phyloP scores from a whole-genome alignment of 2,329 filamentous ascomycete species.

The Botrytis cinerea region DNA sequence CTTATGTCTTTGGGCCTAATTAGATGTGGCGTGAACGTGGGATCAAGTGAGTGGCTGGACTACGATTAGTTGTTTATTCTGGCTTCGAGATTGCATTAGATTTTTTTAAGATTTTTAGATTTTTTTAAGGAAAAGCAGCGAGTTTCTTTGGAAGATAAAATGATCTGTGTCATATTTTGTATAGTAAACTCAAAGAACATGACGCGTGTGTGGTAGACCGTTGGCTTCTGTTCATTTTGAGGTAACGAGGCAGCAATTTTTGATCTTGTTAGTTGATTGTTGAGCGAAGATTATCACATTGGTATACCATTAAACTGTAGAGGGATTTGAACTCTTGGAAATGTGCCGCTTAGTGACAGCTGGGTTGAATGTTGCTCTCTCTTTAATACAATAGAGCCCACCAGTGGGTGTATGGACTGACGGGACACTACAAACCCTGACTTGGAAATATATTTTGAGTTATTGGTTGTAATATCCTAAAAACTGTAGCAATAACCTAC shows the following conservation, averaged over 20 bases:
- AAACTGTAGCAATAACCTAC: too few relatives aligned
- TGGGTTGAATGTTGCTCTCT: background rate
- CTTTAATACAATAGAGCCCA: background rate
- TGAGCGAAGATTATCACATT: background rate
- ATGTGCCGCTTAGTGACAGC: background rate
- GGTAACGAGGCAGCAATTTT: background rate
- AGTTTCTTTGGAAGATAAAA: background rate
- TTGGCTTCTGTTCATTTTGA: background rate
- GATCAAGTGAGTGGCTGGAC: conserved; percentile 3
- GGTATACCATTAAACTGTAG: background rate
- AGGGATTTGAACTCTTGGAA: background rate
- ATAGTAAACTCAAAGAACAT: background rate
- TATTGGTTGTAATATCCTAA: too few relatives aligned
- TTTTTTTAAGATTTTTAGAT: background rate
- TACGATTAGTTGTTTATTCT: background rate
- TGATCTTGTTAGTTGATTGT: background rate
- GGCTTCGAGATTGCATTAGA: background rate
- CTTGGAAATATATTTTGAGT: too few relatives aligned
- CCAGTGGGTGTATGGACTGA: too few relatives aligned
- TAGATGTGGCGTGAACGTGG: background rate
- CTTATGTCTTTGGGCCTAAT: background rate
- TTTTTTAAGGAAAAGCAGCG: background rate
- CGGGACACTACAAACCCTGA: too few relatives aligned
- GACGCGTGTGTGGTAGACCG: background rate
- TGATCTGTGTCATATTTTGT: background rate